Conservation (phyloP, 2,329 filamentous ascomycete species). For the Ilyonectria sp. region DNA sequence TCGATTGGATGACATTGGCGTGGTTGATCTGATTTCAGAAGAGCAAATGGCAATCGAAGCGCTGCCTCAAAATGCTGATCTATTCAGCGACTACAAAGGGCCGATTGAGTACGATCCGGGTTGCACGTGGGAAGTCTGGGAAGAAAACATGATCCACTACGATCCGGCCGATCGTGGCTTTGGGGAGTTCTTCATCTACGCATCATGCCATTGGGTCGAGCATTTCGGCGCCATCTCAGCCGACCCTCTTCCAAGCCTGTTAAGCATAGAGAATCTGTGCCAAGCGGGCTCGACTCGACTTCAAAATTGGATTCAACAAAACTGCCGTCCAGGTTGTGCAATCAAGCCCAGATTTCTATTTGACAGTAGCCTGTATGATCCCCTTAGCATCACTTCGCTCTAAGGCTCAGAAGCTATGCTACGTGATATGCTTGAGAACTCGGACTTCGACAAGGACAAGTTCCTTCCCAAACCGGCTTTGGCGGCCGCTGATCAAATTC, state of each 20-base stretch:
- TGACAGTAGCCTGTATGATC: conserved; percentile 51
- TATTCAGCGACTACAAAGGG: conserved; percentile 44
- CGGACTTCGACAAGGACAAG: conserved; percentile 13
- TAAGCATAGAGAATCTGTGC: conserved; percentile 42
- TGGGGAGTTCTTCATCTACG: conserved; percentile 51
- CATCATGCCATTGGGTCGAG: conserved; percentile 54
- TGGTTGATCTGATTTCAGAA: conserved; percentile 47
- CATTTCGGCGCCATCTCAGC: conserved; percentile 46
- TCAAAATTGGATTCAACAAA: conserved; percentile 52
- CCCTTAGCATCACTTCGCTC: conserved; percentile 52
- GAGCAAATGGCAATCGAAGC: conserved; percentile 39
- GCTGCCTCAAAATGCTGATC: conserved; percentile 29
- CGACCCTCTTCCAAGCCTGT: conserved; percentile 36
- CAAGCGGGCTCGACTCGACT: conserved; percentile 47
- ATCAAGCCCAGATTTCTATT: conserved; percentile 51
- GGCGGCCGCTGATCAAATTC: conserved; percentile 46
- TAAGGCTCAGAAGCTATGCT: conserved; percentile 53
- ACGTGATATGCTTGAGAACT: conserved; percentile 31
- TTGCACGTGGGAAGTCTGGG: conserved; percentile 51
- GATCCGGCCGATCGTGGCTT: conserved; percentile 42
- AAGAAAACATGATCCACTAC: conserved; percentile 49
- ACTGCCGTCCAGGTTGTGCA: conserved; percentile 49
- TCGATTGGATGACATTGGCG: conserved; percentile 47
- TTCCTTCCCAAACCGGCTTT: conserved; percentile 31
- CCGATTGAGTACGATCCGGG: conserved; percentile 37